These are phyloP conservation scores for Rubus idaeus DNA, from an alignment of 306 rosid species.

Conservation along the genomic window DNA sequence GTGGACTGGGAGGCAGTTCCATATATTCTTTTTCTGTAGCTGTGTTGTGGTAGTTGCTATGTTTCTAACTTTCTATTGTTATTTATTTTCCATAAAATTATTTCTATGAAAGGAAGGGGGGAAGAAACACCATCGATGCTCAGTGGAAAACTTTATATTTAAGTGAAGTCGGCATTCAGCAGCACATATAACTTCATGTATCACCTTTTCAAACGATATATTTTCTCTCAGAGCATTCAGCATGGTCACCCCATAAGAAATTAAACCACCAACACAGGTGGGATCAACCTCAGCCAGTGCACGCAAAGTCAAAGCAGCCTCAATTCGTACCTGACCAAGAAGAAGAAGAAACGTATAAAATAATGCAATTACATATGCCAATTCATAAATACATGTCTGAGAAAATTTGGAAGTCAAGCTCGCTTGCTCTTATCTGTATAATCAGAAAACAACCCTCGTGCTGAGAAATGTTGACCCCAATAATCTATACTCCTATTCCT, in stretches of 20 bases:
- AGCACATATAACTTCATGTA: constrained; percentile 13
- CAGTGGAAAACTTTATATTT: background rate
- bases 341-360: background rate
- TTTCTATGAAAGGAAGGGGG: background rate
- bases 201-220: constrained; percentile 88
- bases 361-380: background rate
- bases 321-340: constrained; percentile 72
- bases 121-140: background rate
- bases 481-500: background rate
- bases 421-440: background rate
- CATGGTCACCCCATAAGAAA: constrained; percentile 87
- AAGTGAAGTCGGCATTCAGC: constrained; percentile 5
- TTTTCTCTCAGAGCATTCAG: constrained; percentile 88
- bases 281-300: constrained; percentile 96
- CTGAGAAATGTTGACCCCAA: background rate
- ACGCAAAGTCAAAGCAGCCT: constrained; percentile 89
- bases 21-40: background rate
- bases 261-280: constrained; percentile 93
- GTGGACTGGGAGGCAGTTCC: constrained; percentile 3
- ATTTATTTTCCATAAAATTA: no score
- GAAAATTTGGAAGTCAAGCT: background rate
- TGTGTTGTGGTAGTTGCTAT: background rate
- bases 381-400: background rate
- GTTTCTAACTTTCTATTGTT: background rate
- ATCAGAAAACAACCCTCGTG: background rate